Evolutionary conservation across 352 stramenopile genomes (phyloP).

Genomic region (Phytophthora crassamura): DNA sequence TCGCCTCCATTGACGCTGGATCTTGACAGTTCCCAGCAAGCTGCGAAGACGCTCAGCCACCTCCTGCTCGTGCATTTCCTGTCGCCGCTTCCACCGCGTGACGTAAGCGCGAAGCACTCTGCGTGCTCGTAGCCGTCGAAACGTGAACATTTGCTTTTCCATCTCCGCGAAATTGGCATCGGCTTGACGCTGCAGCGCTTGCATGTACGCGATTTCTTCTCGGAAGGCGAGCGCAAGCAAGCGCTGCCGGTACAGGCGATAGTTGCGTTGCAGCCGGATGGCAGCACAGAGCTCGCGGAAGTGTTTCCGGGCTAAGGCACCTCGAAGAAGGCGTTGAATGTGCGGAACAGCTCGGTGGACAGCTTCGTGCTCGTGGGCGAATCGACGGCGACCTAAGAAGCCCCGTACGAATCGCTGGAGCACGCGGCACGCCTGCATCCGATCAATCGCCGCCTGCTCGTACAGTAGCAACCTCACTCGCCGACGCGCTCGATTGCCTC

Average conservation of each 20-base stretch:
- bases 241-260: conserved; percentile 58
- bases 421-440: conserved; percentile 42
- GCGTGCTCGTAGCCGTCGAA: conserved; percentile 56
- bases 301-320: conserved; percentile 45
- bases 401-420: conserved; percentile 67
- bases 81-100: conserved; percentile 43
- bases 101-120: conserved; percentile 58
- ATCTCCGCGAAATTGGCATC: conserved; percentile 54
- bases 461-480: conserved; percentile 47
- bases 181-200: conserved; percentile 47
- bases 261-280: conserved; percentile 62
- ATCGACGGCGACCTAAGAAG: conserved; percentile 57
- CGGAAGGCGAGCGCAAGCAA: conserved; percentile 55
- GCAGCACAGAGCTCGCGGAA: conserved; percentile 47
- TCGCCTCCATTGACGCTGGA: conserved; percentile 68
- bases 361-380: conserved; percentile 37
- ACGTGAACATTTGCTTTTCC: conserved; percentile 51
- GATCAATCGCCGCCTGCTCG: conserved; percentile 45
- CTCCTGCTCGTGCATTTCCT: conserved; percentile 37
- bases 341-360: conserved; percentile 52
- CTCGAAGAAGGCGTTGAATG: conserved; percentile 64
- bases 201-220: conserved; percentile 70
- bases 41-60: conserved; percentile 48
- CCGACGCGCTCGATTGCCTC: conserved; percentile 63
- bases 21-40: conserved; percentile 58